Evolutionary conservation across 2,329 filamentous ascomycete species (phyloP).

Genomic region (Alternaria solani): DNA sequence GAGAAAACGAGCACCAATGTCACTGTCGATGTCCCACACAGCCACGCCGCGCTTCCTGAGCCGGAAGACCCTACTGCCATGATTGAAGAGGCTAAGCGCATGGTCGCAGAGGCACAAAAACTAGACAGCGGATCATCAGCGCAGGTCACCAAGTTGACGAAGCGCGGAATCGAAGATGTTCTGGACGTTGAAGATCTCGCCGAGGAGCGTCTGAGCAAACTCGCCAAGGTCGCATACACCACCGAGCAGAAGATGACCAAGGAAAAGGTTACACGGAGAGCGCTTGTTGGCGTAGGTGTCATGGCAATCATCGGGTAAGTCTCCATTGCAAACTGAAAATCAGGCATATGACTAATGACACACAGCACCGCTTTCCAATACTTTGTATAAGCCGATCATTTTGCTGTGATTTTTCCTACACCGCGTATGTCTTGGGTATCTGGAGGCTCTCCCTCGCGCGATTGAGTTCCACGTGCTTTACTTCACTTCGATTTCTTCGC

Average conservation of each 20-base stretch:
- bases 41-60: constrained; percentile 71
- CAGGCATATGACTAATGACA: constrained; percentile 23
- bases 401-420: not conserved
- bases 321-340: not conserved
- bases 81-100: constrained; percentile 85
- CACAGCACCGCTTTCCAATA: constrained; percentile 42
- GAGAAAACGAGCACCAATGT: constrained; percentile 77
- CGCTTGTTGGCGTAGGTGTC: constrained; percentile 84
- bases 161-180: constrained; percentile 65
- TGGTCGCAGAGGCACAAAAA: constrained; percentile 78
- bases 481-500: constrained; percentile 17
- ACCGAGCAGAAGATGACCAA: constrained; percentile 81
- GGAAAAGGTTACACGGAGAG: constrained; percentile 84
- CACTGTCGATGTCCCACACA: constrained; percentile 77
- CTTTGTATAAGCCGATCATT: constrained; percentile 25
- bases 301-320: constrained; percentile 92
- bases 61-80: constrained; percentile 82
- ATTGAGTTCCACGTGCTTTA: constrained; percentile 5
- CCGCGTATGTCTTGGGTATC: constrained; percentile 19
- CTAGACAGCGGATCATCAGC: constrained; percentile 49
- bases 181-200: constrained; percentile 60
- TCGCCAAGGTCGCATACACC: constrained; percentile 64
- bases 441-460: constrained; percentile 5
- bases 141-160: constrained; percentile 32
- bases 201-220: constrained; percentile 70